phyloP scores from a whole-genome alignment of 2,329 filamentous ascomycete genomes.

The Colletotrichum falcatum region DNA sequence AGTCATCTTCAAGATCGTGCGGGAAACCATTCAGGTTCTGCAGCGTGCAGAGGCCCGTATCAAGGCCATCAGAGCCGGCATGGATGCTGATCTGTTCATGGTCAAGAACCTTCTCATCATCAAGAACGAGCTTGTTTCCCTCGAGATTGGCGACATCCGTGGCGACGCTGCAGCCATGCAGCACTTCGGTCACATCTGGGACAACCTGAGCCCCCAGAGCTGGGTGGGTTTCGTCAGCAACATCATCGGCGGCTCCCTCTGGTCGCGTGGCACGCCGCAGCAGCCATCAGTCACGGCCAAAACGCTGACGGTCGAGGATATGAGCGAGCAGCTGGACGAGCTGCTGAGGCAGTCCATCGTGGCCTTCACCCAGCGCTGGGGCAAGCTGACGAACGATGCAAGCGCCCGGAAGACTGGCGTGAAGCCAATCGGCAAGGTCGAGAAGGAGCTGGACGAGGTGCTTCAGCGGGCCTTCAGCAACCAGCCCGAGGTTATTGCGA shows the following conservation, averaged over 20 bases:
- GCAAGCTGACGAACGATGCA: slow-evolving; percentile 62
- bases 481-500: slow-evolving; percentile 69
- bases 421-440: slow-evolving; percentile 64
- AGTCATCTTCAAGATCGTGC: slow-evolving; percentile 78
- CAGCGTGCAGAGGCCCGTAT: slow-evolving; percentile 81
- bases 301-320: slow-evolving; percentile 63
- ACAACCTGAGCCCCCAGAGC: slow-evolving; percentile 69
- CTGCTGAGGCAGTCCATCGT: slow-evolving; percentile 72
- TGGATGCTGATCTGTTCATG: slow-evolving; percentile 90
- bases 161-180: slow-evolving; percentile 66
- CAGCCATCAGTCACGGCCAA: slow-evolving; percentile 46
- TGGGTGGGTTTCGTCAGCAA: slow-evolving; percentile 70
- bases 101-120: slow-evolving; percentile 94
- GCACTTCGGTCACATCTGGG: slow-evolving; percentile 75
- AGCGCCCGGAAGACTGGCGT: slow-evolving; percentile 60
- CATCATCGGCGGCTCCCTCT: slow-evolving; percentile 68
- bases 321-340: slow-evolving; percentile 74
- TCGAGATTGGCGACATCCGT: slow-evolving; percentile 84
- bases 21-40: slow-evolving; percentile 88
- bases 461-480: slow-evolving; percentile 69
- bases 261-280: slow-evolving; percentile 50
- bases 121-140: slow-evolving; percentile 94
- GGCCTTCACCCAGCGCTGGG: slow-evolving; percentile 72
- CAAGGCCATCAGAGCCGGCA: slow-evolving; percentile 66
- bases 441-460: slow-evolving; percentile 67